These are phyloP conservation scores for Ordospora colligata DNA, from an alignment of 371 early-diverging fungal species.

Conservation along the genomic window DNA sequence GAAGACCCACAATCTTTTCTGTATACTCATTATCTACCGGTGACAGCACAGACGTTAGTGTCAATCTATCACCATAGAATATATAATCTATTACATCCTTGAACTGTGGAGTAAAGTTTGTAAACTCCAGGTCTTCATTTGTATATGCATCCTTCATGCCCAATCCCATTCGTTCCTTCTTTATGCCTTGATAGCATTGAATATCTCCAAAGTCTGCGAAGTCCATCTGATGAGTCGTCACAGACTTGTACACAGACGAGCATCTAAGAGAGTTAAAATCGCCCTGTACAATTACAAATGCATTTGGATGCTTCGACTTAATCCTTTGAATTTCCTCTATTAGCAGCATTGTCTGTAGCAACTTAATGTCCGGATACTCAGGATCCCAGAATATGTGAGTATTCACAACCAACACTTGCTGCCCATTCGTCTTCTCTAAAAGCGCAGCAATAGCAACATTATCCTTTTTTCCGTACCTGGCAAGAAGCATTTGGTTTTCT, in stretches of 20 bases:
- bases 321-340: slow-evolving; percentile 74
- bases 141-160: slow-evolving; percentile 62
- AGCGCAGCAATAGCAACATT: slow-evolving; percentile 79
- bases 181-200: slow-evolving; percentile 73
- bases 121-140: slow-evolving; percentile 69
- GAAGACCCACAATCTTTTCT: slow-evolving; percentile 74
- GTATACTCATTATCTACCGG: slow-evolving; percentile 74
- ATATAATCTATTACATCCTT: slow-evolving; percentile 89
- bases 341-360: slow-evolving; percentile 85
- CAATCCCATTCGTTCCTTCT: slow-evolving; percentile 41
- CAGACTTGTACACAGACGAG: slow-evolving; percentile 80
- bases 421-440: slow-evolving; percentile 63
- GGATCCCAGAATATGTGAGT: slow-evolving; percentile 64
- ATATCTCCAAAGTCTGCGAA: slow-evolving; percentile 67
- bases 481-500: slow-evolving; percentile 77
- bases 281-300: slow-evolving; percentile 64
- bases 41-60: slow-evolving; percentile 70
- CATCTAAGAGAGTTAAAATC: slow-evolving; percentile 87
- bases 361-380: slow-evolving; percentile 81
- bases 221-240: slow-evolving; percentile 62
- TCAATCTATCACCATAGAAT: slow-evolving; percentile 72
- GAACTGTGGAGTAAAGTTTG: slow-evolving; percentile 81
- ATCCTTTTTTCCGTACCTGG: slow-evolving; percentile 79
- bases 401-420: slow-evolving; percentile 70
- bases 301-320: slow-evolving; percentile 53